A percentile compares a stretch with the other conserved stretches of the same genome.
Conservation (phyloP, 768 basidiomycete genomes). For the Hypholoma fasciculare region DNA sequence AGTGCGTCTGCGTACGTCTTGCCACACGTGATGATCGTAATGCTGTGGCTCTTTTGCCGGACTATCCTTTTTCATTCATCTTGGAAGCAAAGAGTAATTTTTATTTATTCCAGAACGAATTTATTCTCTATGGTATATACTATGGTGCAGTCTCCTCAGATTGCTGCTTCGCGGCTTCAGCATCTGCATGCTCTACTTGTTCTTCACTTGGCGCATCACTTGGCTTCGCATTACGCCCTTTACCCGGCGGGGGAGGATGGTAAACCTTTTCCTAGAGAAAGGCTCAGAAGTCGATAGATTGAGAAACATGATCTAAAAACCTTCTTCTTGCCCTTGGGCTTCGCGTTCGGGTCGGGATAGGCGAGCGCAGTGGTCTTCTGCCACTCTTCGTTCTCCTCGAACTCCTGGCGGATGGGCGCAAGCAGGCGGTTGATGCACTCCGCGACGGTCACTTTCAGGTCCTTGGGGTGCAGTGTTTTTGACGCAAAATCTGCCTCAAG, state of each 20-base stretch:
- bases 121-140: background rate
- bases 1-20: no score
- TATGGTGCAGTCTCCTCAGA: background rate
- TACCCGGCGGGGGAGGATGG: conserved; percentile 82
- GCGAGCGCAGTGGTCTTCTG: conserved; percentile 73
- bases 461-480: conserved; percentile 84
- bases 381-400: conserved; percentile 80
- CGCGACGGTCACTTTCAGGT: conserved; percentile 80
- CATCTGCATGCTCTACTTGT: conserved; percentile 11
- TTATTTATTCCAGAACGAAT: background rate
- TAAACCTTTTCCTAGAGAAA: conserved; percentile 71
- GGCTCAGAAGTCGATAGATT: background rate
- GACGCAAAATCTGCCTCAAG: conserved; percentile 74
- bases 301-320: conserved; percentile 15
- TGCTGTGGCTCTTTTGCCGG: no score
- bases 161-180: conserved; percentile 15
- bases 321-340: conserved; percentile 71
- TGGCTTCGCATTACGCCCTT: conserved; percentile 56
- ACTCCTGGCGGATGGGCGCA: conserved; percentile 78
- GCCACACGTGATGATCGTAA: no score
- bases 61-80: background rate
- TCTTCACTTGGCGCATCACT: conserved; percentile 6
- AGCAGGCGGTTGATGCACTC: conserved; percentile 74
- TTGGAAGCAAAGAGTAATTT: background rate
- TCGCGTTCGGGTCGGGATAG: conserved; percentile 78